Evolutionary conservation across 176 grass and related monocot genomes (phyloP), one percentile per base, ranked within the genome.

Genomic region (Oryza glaberrima): DNA sequence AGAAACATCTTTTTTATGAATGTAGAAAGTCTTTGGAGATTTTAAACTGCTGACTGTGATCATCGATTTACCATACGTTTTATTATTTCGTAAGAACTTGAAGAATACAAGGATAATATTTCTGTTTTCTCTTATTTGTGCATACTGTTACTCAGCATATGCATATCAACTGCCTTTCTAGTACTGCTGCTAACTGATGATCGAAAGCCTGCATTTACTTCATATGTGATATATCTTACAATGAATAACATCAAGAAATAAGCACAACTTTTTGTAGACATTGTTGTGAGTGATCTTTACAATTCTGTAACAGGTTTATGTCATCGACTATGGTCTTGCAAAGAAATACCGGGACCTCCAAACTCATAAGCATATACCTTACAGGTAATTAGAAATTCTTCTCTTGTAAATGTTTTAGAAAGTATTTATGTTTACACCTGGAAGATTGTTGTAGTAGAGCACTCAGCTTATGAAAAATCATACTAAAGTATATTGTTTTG

Each of bases 281-380:
- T 63, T 61, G 40, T 85, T 77, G 72, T 75, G 64, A 71, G 6
- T 45, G 49, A 51, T 71, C 5, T 16, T 1, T 70, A 26, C 25
- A 80, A 15, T 52, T 83, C 0, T 83, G 32, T 84, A 40, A 47
- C 70, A 92, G 90, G 90, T 92, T 77, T 92, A 84, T 76, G 84
- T 92, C 38, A 92, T 92, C 69, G 90, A 92, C 23, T 92, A 92
- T 86, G 90, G 90, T 67, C 90, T 92, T 54, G 87, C 90, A 3
- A 92, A 92, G 80, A 92, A 92, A 80, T 92, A 84, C 43, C 87
- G 90, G 20, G 87, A 92, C 66, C 90, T 92, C 72, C 90, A 92
- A 77, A 92, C 90, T 84, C 90, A 92, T 84, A 92, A 77, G 22
- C 90, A 92, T 80, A 92, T 92, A 83, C 90, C 90, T 67, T 92